Percentiles rank a stretch among this genome's conserved stretches.
Evolutionary conservation across 345 rosid genomes (phyloP).

Genomic region (Garcia nutans): DNA sequence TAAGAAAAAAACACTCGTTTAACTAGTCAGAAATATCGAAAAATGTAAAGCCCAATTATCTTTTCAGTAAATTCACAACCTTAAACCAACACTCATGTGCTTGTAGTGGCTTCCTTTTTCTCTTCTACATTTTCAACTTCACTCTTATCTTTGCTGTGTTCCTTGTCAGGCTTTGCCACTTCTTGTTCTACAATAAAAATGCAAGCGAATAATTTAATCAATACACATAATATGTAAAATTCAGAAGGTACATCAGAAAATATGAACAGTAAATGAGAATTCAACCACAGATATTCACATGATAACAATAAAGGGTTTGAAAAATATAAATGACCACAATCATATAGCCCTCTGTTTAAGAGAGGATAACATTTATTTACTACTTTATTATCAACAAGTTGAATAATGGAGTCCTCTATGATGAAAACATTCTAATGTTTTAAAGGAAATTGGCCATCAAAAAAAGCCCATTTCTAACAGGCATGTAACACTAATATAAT

Average conservation of each 20-base stretch:
- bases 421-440: too few relatives aligned
- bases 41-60: background rate
- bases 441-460: too few relatives aligned
- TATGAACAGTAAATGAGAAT: background rate
- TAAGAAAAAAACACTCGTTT: background rate
- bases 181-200: constrained; percentile 7
- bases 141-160: background rate
- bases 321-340: background rate
- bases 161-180: constrained; percentile 17
- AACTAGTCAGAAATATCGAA: background rate
- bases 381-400: too few relatives aligned
- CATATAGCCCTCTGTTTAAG: background rate
- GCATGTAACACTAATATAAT: background rate
- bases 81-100: constrained; percentile 9
- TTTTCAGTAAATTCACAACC: constrained; percentile 1
- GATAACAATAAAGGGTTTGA: background rate
- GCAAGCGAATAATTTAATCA: background rate
- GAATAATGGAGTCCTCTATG: too few relatives aligned
- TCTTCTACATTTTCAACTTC: background rate
- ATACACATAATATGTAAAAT: background rate
- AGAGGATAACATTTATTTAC: too few relatives aligned
- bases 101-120: constrained; percentile 16
- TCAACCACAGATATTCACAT: background rate
- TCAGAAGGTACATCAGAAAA: background rate
- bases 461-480: background rate